Conservation (phyloP, 768 basidiomycete species). For the Mycena crocata region DNA sequence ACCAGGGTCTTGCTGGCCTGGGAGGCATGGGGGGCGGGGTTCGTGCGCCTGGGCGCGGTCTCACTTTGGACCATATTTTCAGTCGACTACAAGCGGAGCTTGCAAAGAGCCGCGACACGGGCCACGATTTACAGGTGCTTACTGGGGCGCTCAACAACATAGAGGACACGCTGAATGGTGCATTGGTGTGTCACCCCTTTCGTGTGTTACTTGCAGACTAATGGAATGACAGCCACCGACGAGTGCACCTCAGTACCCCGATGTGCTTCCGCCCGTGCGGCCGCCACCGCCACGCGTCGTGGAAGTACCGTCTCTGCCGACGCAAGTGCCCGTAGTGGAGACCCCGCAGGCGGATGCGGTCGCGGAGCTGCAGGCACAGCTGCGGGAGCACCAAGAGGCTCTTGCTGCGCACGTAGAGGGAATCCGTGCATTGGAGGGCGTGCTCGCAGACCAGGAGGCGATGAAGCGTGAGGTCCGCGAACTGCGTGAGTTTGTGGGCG, state of each 20-base stretch:
- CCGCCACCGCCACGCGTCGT: slow-evolving; percentile 51
- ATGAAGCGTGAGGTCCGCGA: slow-evolving; percentile 82
- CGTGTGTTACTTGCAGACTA: not conserved
- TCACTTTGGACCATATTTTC: slow-evolving; percentile 93
- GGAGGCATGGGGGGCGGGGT: slow-evolving; percentile 82
- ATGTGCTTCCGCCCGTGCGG: slow-evolving; percentile 75
- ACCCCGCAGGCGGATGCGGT: slow-evolving; percentile 40
- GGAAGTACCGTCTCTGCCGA: slow-evolving; percentile 33
- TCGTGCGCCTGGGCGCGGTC: slow-evolving; percentile 79
- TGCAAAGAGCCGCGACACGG: slow-evolving; percentile 94
- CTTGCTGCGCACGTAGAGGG: slow-evolving; percentile 83
- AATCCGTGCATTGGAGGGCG: slow-evolving; percentile 83
- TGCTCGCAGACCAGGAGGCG: slow-evolving; percentile 85
- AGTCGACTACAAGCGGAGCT: slow-evolving; percentile 91
- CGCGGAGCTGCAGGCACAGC: slow-evolving; percentile 81
- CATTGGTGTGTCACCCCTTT: slow-evolving; percentile 64
- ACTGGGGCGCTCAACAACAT: slow-evolving; percentile 88
- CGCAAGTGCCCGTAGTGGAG: slow-evolving; percentile 8
- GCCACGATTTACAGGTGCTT: slow-evolving; percentile 82
- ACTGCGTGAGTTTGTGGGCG: slow-evolving; percentile 70
- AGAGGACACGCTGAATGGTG: slow-evolving; percentile 89
- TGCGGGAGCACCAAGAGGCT: slow-evolving; percentile 85
- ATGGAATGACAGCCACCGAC: slow-evolving; percentile 60
- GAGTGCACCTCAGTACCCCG: slow-evolving; percentile 67
- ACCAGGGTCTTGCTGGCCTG: slow-evolving; percentile 74